A percentile compares a stretch with the other conserved stretches of the same genome.
Conservation (phyloP, 768 basidiomycete species). For the Leccinum aurantiacum region DNA sequence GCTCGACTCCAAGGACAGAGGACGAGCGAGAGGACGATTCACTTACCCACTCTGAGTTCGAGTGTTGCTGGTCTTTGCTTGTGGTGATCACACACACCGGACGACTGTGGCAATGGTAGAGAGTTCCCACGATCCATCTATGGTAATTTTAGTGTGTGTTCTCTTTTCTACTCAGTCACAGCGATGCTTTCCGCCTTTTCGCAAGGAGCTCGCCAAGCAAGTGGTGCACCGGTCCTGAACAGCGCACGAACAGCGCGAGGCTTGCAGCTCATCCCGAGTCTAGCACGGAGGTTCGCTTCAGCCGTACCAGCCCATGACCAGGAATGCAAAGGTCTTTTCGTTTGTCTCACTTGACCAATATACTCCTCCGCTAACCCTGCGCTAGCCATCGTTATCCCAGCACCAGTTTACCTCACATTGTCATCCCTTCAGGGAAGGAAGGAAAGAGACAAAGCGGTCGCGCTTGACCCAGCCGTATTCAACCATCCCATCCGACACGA, state of each 20-base stretch:
- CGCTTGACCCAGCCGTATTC: conserved; percentile 82
- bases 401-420: conserved; percentile 62
- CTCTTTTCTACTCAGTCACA: background rate
- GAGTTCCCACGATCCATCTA: conserved; percentile 28
- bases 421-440: conserved; percentile 52
- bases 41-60: conserved; percentile 42
- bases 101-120: background rate
- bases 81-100: background rate
- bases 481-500: conserved; percentile 85
- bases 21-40: conserved; percentile 9
- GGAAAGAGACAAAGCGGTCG: conserved; percentile 48
- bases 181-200: conserved; percentile 22
- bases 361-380: conserved; percentile 5
- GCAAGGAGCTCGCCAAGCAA: conserved; percentile 16
- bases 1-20: background rate
- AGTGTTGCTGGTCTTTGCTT: conserved; percentile 24
- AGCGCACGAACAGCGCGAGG: background rate
- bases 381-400: conserved; percentile 38
- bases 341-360: conserved; percentile 4
- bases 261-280: background rate
- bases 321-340: conserved; percentile 20
- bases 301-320: conserved; percentile 7
- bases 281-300: conserved; percentile 15
- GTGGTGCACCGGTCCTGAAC: background rate
- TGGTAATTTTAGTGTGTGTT: conserved; percentile 11